Evolutionary conservation across 1,284 basidiomycete species (phyloP).

Genomic region (Cryptococcus sp.): DNA sequence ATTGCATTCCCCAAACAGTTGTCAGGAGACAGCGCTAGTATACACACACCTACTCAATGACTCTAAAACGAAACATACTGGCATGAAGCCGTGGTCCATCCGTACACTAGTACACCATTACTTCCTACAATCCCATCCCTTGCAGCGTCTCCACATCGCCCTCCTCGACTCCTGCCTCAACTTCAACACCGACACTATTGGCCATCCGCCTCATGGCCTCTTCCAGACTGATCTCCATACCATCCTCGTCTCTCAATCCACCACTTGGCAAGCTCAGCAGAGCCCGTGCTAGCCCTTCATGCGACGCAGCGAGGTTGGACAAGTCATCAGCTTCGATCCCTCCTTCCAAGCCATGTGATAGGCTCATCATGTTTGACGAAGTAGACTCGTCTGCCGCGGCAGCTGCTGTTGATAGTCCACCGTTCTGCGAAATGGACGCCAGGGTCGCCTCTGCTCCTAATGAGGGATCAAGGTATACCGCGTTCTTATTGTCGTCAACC

Average conservation of each 20-base stretch:
- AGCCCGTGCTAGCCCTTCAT: conserved; percentile 22
- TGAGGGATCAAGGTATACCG: too few relatives aligned
- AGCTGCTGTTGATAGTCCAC: neutral
- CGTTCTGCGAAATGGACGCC: neutral
- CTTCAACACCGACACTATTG: conserved; percentile 9
- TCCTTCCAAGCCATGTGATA: neutral
- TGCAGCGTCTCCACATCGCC: too few relatives aligned
- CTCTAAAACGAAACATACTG: too few relatives aligned
- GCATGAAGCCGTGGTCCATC: too few relatives aligned
- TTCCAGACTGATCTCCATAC: conserved; percentile 19
- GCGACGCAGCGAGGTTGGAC: conserved; percentile 3
- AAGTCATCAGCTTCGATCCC: conserved; percentile 2
- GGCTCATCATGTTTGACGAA: neutral
- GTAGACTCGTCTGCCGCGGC: neutral
- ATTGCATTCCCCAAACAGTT: too few relatives aligned
- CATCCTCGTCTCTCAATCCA: conserved; percentile 19
- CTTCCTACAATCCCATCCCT: too few relatives aligned
- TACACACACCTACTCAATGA: too few relatives aligned
- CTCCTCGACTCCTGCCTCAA: neutral
- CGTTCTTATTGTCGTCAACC: too few relatives aligned
- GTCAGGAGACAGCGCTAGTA: too few relatives aligned
- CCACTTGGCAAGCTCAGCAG: conserved; percentile 19
- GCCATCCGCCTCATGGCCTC: conserved; percentile 23
- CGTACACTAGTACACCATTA: too few relatives aligned
- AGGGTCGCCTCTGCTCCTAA: too few relatives aligned